Evolutionary conservation across 352 stramenopile genomes (phyloP).

Genomic region (Thalassiosira sp.): DNA sequence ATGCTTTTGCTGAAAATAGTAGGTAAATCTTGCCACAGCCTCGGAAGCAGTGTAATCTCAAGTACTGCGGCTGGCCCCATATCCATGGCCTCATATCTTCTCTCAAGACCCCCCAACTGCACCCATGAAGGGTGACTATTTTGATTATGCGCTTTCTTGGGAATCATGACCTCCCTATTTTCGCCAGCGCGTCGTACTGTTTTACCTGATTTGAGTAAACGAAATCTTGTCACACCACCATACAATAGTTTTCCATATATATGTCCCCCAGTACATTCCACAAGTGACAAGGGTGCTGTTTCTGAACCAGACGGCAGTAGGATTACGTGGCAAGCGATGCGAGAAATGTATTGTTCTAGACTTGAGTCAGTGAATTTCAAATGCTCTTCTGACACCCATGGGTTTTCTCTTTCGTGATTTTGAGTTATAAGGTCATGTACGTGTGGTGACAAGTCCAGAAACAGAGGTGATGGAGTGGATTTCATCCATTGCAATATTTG

Average conservation of each 20-base stretch:
- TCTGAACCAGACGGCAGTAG: slow-evolving; percentile 66
- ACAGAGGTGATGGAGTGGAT: slow-evolving; percentile 57
- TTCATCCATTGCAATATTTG: slow-evolving; percentile 79
- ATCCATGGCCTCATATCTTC: slow-evolving; percentile 68
- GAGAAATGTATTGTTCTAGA: slow-evolving; percentile 56
- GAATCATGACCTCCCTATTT: slow-evolving; percentile 52
- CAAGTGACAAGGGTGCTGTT: slow-evolving; percentile 37
- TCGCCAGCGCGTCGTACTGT: slow-evolving; percentile 56
- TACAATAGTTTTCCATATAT: slow-evolving; percentile 76
- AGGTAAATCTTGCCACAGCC: slow-evolving; percentile 47
- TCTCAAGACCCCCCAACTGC: slow-evolving; percentile 65
- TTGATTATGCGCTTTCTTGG: neutral
- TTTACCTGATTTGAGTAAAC: slow-evolving; percentile 45
- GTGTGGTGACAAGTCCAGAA: slow-evolving; percentile 69
- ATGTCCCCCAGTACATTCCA: slow-evolving; percentile 52
- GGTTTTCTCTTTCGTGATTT: slow-evolving; percentile 27
- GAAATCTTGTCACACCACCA: slow-evolving; percentile 69
- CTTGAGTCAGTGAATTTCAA: slow-evolving; percentile 55
- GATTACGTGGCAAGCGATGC: slow-evolving; percentile 67
- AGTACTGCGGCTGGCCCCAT: slow-evolving; percentile 67
- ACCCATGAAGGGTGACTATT: slow-evolving; percentile 57
- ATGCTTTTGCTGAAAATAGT: slow-evolving; percentile 36
- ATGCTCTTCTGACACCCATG: slow-evolving; percentile 55
- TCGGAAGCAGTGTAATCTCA: slow-evolving; percentile 64
- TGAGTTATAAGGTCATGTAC: slow-evolving; percentile 50